phyloP scores from a whole-genome alignment of 257 asterid genomes.

The Solanum chiquidenum region DNA sequence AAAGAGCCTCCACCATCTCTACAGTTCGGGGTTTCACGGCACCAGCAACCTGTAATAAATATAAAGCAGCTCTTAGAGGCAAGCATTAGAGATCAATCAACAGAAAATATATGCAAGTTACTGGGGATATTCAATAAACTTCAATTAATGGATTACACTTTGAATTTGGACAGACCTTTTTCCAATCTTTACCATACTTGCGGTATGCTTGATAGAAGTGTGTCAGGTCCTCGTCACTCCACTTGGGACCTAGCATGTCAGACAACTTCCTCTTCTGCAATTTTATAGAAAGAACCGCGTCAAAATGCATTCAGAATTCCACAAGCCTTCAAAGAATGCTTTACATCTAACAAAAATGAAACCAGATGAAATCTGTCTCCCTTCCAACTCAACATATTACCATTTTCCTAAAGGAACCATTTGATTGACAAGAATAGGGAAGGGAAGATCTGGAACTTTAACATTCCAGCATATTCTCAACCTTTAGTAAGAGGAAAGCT shows the following conservation, averaged over 20 bases:
- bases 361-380: neutral
- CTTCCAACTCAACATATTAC: neutral
- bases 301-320: conserved; percentile 4
- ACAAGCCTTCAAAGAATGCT: neutral
- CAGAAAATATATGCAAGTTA: neutral
- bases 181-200: conserved; percentile 74
- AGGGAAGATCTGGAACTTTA: neutral
- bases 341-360: neutral
- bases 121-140: neutral
- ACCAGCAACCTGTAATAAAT: conserved; percentile 51
- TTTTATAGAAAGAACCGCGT: neutral
- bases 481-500: neutral
- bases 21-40: conserved; percentile 51
- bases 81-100: neutral
- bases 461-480: neutral
- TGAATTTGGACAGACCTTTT: conserved; percentile 42
- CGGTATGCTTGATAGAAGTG: conserved; percentile 81
- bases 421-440: neutral
- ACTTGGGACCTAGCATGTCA: conserved; percentile 67
- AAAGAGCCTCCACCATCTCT: conserved; percentile 83
- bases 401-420: neutral
- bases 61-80: neutral
- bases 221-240: conserved; percentile 71
- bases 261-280: conserved; percentile 77
- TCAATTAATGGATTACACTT: neutral